Percentiles rank a stretch among this genome's conserved stretches.
Evolutionary conservation across 305 asterid species (phyloP).

Genomic region (Solanum hybrid): DNA sequence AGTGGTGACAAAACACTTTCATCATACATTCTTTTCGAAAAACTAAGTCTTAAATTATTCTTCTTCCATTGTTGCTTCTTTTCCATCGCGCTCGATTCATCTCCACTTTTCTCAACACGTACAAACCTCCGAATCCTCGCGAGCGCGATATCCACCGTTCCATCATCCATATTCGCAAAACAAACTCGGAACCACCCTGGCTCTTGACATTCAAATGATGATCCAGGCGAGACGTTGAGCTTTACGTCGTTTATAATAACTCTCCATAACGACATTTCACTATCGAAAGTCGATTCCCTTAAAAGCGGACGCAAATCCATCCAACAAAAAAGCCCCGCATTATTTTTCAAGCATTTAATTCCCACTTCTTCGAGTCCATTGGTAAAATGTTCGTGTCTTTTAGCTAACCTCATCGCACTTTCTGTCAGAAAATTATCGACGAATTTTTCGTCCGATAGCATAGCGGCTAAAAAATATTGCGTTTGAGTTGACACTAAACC

Average conservation of each 20-base stretch:
- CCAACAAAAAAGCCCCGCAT: slow-evolving; percentile 28
- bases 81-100: background rate
- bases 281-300: background rate
- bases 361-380: slow-evolving; percentile 18
- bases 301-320: slow-evolving; percentile 26
- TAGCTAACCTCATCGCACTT: slow-evolving; percentile 19
- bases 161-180: slow-evolving; percentile 33
- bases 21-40: slow-evolving; percentile 54
- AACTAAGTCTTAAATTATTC: slow-evolving; percentile 50
- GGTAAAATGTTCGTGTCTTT: slow-evolving; percentile 18
- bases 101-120: slow-evolving; percentile 5
- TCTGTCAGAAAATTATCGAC: slow-evolving; percentile 1
- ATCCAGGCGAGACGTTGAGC: slow-evolving; percentile 35
- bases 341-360: slow-evolving; percentile 19
- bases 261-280: slow-evolving; percentile 26
- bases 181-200: slow-evolving; percentile 39
- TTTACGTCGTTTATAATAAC: slow-evolving; percentile 24
- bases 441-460: slow-evolving; percentile 21
- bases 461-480: slow-evolving; percentile 19
- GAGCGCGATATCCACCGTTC: slow-evolving; percentile 15
- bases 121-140: slow-evolving; percentile 50
- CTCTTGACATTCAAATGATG: slow-evolving; percentile 28
- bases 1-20: slow-evolving; percentile 54
- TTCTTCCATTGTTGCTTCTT: slow-evolving; percentile 35
- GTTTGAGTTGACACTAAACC: slow-evolving; percentile 30